phyloP scores from a whole-genome alignment of 2,329 filamentous ascomycete genomes.

The Dothiorella sarmentorum region DNA sequence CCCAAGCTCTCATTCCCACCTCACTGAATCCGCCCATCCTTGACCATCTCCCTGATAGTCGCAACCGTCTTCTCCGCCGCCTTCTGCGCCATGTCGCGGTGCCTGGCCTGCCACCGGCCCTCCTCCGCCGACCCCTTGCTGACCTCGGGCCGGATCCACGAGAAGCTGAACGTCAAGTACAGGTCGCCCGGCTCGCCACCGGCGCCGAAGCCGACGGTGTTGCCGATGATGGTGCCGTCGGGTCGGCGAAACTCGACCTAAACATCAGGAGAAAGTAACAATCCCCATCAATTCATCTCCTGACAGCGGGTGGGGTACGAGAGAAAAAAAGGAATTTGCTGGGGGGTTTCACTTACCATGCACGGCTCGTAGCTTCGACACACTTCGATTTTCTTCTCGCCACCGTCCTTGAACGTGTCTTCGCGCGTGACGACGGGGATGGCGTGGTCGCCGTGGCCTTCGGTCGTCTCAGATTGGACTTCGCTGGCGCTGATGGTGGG shows the following conservation, averaged over 20 bases:
- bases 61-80: constrained; percentile 45
- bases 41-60: constrained; percentile 42
- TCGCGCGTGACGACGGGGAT: constrained; percentile 30
- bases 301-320: too few species aligned
- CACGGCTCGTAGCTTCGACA: constrained; percentile 40
- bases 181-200: constrained; percentile 24
- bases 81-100: constrained; percentile 36
- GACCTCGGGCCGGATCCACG: constrained; percentile 38
- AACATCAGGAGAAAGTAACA: too few species aligned
- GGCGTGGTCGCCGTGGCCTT: constrained; percentile 16
- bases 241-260: constrained; percentile 47
- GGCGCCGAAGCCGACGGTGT: constrained; percentile 42
- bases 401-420: constrained; percentile 40
- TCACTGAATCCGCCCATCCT: constrained; percentile 32
- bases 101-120: constrained; percentile 26
- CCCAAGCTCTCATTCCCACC: too few species aligned
- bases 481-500: constrained; percentile 41
- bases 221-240: constrained; percentile 43
- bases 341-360: too few species aligned
- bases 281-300: too few species aligned
- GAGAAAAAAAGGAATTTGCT: constrained; percentile 16
- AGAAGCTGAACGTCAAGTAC: constrained; percentile 47
- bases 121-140: constrained; percentile 35
- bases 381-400: constrained; percentile 22
- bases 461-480: constrained; percentile 39